These are phyloP conservation scores for Alternaria consortialis DNA, from an alignment of 2,329 filamentous ascomycete genomes.

Conservation along the genomic window DNA sequence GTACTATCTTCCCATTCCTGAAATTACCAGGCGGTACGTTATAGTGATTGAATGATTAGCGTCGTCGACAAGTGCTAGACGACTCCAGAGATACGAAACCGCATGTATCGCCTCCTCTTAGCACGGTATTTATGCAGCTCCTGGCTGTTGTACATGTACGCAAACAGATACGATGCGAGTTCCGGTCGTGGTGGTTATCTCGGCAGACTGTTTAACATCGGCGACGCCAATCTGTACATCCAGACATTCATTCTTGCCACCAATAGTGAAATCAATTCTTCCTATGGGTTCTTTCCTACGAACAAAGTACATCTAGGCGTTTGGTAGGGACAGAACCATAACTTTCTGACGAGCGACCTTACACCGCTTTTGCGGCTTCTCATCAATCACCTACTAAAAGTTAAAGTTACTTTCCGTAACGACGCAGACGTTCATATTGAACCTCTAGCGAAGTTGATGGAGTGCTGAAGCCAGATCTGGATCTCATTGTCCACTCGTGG, in stretches of 20 bases:
- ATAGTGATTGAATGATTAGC: no score
- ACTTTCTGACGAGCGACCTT: not conserved
- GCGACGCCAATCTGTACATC: not conserved
- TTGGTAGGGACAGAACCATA: no score
- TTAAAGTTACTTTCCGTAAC: not conserved
- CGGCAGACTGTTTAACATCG: not conserved
- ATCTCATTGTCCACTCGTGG: not conserved
- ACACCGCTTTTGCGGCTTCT: not conserved
- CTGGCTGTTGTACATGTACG: not conserved
- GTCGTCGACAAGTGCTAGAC: not conserved
- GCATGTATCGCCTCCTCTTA: fast-evolving
- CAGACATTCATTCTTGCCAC: not conserved
- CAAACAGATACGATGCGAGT: not conserved
- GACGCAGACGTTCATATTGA: not conserved
- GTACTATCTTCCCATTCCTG: no score
- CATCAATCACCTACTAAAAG: not conserved
- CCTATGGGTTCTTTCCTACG: not conserved
- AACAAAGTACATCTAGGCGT: not conserved
- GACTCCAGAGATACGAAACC: not conserved
- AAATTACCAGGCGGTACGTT: no score
- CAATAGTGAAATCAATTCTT: not conserved
- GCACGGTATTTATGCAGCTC: not conserved
- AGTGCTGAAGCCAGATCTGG: not conserved
- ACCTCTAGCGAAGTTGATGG: not conserved
- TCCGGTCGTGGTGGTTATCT: not conserved